phyloP scores from a whole-genome alignment of 2,329 filamentous ascomycete species.

The Beauveria rudraprayagi region DNA sequence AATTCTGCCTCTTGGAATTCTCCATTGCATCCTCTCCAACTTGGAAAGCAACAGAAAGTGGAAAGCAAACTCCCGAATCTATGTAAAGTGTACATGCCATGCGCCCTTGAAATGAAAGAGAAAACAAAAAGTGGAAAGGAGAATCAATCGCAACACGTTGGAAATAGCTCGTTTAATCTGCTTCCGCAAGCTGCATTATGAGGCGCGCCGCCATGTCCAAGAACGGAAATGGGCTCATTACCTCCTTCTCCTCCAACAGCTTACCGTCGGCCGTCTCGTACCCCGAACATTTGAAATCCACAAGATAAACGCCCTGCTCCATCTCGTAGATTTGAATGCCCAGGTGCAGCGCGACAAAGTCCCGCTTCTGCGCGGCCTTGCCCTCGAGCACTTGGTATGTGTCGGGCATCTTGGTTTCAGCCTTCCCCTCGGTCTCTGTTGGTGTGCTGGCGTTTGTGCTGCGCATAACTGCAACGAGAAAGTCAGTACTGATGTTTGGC shows the following conservation, averaged over 20 bases:
- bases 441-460: slow-evolving; percentile 22
- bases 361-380: slow-evolving; percentile 36
- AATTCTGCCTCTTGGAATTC: background rate
- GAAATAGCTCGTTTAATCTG: slow-evolving; percentile 21
- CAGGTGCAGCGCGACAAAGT: slow-evolving; percentile 85
- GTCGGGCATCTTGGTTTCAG: slow-evolving; percentile 21
- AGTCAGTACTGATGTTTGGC: background rate
- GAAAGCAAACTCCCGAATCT: background rate
- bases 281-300: slow-evolving; percentile 97
- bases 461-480: slow-evolving; percentile 27
- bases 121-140: background rate
- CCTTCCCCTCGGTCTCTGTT: slow-evolving; percentile 9
- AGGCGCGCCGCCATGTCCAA: slow-evolving; percentile 86
- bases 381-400: slow-evolving; percentile 32
- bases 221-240: slow-evolving; percentile 92
- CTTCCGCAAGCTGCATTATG: slow-evolving; percentile 87
- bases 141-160: background rate
- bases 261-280: slow-evolving; percentile 77
- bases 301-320: slow-evolving; percentile 85
- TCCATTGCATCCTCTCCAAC: too few relatives aligned
- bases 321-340: slow-evolving; percentile 96
- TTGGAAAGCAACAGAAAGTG: background rate
- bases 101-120: background rate
- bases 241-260: slow-evolving; percentile 82
- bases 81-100: background rate